Percentiles rank a stretch among this genome's conserved stretches.
These are phyloP conservation scores for Salvia rosmarinus DNA, from an alignment of 257 asterid species.

Conservation along the genomic window DNA sequence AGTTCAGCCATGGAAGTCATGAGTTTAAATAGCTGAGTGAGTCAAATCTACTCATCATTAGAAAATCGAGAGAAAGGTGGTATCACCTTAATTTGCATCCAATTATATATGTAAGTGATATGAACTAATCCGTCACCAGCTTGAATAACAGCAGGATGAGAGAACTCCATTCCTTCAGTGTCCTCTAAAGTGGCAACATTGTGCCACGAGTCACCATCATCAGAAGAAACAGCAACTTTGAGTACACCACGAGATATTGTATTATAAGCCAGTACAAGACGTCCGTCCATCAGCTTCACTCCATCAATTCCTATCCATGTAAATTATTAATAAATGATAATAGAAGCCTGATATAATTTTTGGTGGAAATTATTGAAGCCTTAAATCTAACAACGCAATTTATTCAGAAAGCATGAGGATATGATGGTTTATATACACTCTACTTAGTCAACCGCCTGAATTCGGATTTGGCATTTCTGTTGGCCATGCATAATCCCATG, in stretches of 20 bases:
- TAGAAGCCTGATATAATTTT: neutral
- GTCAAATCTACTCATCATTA: neutral
- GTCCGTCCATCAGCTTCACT: conserved; percentile 77
- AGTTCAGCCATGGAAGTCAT: neutral
- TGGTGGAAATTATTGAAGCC: neutral
- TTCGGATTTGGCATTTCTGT: conserved; percentile 88
- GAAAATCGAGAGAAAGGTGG: neutral
- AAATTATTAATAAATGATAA: conserved; percentile 10
- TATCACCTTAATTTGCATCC: conserved; percentile 87
- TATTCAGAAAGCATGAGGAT: neutral
- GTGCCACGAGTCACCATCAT: conserved; percentile 86
- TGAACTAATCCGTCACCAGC: conserved; percentile 78
- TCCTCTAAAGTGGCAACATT: conserved; percentile 80
- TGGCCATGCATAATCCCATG: conserved; percentile 82
- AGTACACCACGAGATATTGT: conserved; percentile 83
- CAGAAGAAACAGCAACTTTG: conserved; percentile 71
- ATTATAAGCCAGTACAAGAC: conserved; percentile 78
- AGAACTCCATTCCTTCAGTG: conserved; percentile 76
- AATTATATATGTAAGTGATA: conserved; percentile 82
- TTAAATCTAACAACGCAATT: neutral
- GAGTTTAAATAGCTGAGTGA: neutral
- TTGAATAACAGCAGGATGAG: conserved; percentile 96
- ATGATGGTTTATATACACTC: neutral
- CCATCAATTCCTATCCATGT: conserved; percentile 80
- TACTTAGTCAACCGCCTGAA: conserved; percentile 58